phyloP scores from a whole-genome alignment of 495 filamentous ascomycete species.

The Hyaloscypha variabilis region DNA sequence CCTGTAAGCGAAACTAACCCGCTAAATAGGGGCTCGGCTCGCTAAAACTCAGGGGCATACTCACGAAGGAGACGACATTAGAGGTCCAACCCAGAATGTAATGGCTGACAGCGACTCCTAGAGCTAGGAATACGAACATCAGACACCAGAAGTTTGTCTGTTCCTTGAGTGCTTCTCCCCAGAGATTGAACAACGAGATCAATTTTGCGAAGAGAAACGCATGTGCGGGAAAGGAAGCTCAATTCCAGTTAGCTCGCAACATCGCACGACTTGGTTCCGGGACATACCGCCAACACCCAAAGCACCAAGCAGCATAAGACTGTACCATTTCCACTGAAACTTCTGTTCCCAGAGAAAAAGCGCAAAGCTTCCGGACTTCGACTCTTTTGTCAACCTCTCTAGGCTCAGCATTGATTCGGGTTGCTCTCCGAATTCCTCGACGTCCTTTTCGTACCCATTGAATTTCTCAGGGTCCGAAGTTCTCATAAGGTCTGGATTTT shows the following conservation, averaged over 20 bases:
- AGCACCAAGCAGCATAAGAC: constrained; percentile 46
- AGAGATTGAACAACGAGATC: constrained; percentile 49
- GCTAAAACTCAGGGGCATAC: background rate
- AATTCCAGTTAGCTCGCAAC: constrained; percentile 20
- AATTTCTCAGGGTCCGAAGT: background rate
- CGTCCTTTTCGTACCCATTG: background rate
- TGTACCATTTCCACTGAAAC: constrained; percentile 36
- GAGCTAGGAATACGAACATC: constrained; percentile 54
- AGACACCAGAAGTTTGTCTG: constrained; percentile 63
- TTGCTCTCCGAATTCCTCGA: background rate
- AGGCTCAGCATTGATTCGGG: too few relatives aligned
- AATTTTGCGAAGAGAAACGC: constrained; percentile 53
- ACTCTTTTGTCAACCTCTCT: too few relatives aligned
- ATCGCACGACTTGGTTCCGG: background rate
- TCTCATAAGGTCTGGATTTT: background rate
- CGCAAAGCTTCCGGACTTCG: constrained; percentile 19
- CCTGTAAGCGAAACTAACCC: background rate
- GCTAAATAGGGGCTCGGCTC: background rate
- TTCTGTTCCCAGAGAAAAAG: constrained; percentile 28
- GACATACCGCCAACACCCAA: constrained; percentile 53
- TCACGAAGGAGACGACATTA: constrained; percentile 38
- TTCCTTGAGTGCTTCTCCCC: constrained; percentile 41
- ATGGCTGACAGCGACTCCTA: constrained; percentile 43
- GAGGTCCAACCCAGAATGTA: constrained; percentile 38
- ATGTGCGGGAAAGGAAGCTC: constrained; percentile 48